phyloP scores from a whole-genome alignment of 768 basidiomycete species.

The Lactarius psammicola region DNA sequence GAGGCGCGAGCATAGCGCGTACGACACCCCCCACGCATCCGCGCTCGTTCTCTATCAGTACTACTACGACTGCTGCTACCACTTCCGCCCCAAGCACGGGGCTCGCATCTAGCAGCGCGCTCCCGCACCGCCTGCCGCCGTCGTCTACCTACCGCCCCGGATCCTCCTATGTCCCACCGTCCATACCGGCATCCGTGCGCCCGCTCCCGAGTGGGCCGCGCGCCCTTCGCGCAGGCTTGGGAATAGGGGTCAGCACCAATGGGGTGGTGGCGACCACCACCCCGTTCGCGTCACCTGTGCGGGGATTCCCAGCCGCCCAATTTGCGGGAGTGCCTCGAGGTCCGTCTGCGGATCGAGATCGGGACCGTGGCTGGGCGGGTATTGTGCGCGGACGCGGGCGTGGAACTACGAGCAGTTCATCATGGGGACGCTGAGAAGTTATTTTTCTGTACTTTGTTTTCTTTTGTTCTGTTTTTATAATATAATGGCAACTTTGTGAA shows the following conservation, averaged over 20 bases:
- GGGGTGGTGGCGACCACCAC: background rate
- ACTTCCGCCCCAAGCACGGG: background rate
- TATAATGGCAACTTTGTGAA: background rate
- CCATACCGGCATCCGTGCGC: slow-evolving; percentile 21
- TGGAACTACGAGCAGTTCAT: slow-evolving; percentile 17
- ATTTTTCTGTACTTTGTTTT: background rate
- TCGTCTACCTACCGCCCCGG: slow-evolving; percentile 27
- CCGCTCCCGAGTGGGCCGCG: slow-evolving; percentile 29
- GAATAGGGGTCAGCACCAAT: background rate
- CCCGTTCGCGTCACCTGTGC: background rate
- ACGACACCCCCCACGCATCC: slow-evolving; percentile 25
- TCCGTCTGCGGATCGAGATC: slow-evolving; percentile 27
- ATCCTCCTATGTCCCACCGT: slow-evolving; percentile 21
- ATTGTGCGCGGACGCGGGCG: slow-evolving; percentile 22
- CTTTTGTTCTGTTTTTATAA: background rate
- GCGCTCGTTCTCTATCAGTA: slow-evolving; percentile 18
- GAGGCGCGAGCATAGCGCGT: background rate
- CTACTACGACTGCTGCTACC: background rate
- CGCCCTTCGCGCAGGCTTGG: slow-evolving; percentile 25
- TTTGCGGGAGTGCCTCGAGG: slow-evolving; percentile 27
- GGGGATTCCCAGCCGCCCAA: slow-evolving; percentile 14
- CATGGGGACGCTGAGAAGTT: slow-evolving; percentile 25
- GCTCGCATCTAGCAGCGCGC: background rate
- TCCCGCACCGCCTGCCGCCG: slow-evolving; percentile 22
- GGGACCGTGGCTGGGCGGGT: slow-evolving; percentile 26